These are phyloP conservation scores for Chrysopogon serrulatus DNA, from an alignment of 176 grass and related monocot genomes.

Conservation along the genomic window DNA sequence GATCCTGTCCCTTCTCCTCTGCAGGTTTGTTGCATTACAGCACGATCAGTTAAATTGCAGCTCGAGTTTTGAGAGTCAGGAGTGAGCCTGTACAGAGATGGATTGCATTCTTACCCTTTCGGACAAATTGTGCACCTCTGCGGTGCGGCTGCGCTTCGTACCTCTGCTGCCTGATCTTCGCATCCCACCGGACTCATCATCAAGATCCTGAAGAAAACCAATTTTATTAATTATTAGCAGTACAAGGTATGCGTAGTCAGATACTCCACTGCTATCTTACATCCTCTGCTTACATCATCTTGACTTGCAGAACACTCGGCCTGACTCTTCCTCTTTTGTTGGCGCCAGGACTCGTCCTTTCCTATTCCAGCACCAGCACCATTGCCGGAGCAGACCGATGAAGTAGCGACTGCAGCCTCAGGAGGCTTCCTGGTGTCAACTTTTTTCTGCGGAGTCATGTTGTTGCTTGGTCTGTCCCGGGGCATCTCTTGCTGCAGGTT, in stretches of 20 bases:
- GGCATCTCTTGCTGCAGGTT: slow-evolving; percentile 26
- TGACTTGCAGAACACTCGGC: slow-evolving; percentile 44
- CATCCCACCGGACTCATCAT: slow-evolving; percentile 48
- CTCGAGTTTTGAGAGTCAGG: not conserved
- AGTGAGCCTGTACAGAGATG: not conserved
- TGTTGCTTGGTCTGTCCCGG: not conserved
- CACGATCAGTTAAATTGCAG: not conserved
- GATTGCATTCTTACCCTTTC: slow-evolving; percentile 67
- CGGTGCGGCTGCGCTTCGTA: slow-evolving; percentile 64
- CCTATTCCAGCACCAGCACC: slow-evolving; percentile 15
- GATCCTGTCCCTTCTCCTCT: slow-evolving; percentile 76
- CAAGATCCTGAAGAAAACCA: slow-evolving; percentile 34
- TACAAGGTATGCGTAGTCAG: not conserved
- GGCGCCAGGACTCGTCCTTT: slow-evolving; percentile 32
- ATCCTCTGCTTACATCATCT: slow-evolving; percentile 48
- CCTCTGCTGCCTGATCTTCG: slow-evolving; percentile 35
- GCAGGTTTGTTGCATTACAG: slow-evolving; percentile 15
- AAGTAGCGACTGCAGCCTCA: slow-evolving; percentile 11
- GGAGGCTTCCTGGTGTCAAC: slow-evolving; percentile 14
- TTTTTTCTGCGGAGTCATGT: slow-evolving; percentile 1
- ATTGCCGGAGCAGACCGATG: slow-evolving; percentile 51
- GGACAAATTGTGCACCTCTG: slow-evolving; percentile 91
- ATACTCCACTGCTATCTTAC: not conserved
- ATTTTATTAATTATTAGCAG: not conserved
- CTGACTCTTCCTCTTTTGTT: slow-evolving; percentile 50